Base-by-base conservation (phyloP, 2,329 filamentous ascomycete species). In the Raffaelea arxii region DNA sequence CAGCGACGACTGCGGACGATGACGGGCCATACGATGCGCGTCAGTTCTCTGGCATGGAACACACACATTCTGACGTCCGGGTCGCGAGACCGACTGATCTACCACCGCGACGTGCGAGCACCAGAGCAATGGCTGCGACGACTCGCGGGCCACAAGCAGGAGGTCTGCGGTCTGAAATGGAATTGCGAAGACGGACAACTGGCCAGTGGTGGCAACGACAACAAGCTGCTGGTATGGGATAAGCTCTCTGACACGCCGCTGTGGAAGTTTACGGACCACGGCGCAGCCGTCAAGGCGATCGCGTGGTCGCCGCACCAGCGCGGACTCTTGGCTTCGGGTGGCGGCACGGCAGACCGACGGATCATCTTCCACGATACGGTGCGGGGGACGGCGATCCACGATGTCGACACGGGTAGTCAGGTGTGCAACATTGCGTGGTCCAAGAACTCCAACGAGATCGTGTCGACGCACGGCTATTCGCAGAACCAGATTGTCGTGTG, bases 401-500 rank as follows among this genome's bases (percentile, higher is more conserved):
- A 94, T 62, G 81, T 97, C 51, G 92, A 98, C 60, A 98, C 92
- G 0, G 92, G 92, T 43, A 95, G 88, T 58, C 92, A 98, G 64
- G 92, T 98, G n/a, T 98, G 92, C 68, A 98, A 98, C 60, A 73
- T 98, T 38, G 86, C 90, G 4, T 98, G 94, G 90, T 92, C 85
- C 18, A 94, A 94, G 60, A 95, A 96, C 64, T 95, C 88, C 7
- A 95, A 96, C 62, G 92, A 98, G 65, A 89, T 98, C 48, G 91
- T 98, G 46, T 91, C 85, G 43, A 98, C 92, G 1, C 92, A 98
- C 60, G 92, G 92, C 6, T 98, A 96, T 68, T 91, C 84, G 55
- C 92, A 98, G 61, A 96, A 98, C 62, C 92, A 97, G 64, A 96
- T 98, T 57, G 91, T 97, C 32, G 88, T 98, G 46, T 98, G 92